Evolutionary conservation across 2,329 filamentous ascomycete species (phyloP).

Genomic region (Beauveria varroae): DNA sequence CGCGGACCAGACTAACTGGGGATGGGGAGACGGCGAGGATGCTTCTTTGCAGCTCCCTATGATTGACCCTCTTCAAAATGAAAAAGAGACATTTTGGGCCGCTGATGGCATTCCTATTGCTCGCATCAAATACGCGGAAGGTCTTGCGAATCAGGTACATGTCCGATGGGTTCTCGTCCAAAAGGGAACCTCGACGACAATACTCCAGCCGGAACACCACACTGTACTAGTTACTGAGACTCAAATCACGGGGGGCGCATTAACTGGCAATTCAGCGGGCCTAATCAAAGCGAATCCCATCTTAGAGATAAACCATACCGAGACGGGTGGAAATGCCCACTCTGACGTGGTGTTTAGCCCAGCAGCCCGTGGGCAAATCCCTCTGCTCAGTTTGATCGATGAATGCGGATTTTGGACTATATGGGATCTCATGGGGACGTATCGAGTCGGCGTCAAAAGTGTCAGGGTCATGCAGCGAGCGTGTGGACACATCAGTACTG

Average conservation of each 20-base stretch:
- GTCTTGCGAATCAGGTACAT: slow-evolving; percentile 27
- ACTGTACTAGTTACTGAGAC: slow-evolving; percentile 25
- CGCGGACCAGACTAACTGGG: slow-evolving; percentile 42
- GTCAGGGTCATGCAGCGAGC: slow-evolving; percentile 26
- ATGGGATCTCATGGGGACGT: slow-evolving; percentile 48
- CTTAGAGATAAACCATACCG: slow-evolving; percentile 40
- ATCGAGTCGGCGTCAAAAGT: slow-evolving; percentile 25
- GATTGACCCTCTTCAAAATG: slow-evolving; percentile 33
- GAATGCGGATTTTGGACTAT: slow-evolving; percentile 58
- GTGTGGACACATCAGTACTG: slow-evolving; percentile 38
- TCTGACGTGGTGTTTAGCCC: slow-evolving; percentile 61
- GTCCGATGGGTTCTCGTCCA: slow-evolving; percentile 48
- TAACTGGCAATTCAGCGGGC: slow-evolving; percentile 30
- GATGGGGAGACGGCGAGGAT: slow-evolving; percentile 43
- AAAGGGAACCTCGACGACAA: slow-evolving; percentile 41
- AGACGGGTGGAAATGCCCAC: slow-evolving; percentile 49
- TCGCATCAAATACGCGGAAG: slow-evolving; percentile 42
- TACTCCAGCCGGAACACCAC: slow-evolving; percentile 45
- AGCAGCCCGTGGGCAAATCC: slow-evolving; percentile 34
- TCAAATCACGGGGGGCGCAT: slow-evolving; percentile 1
- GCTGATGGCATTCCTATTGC: slow-evolving; percentile 42
- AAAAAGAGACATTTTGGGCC: slow-evolving; percentile 46
- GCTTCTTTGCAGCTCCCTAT: slow-evolving; percentile 40
- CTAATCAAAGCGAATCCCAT: slow-evolving; percentile 49
- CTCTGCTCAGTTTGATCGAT: slow-evolving; percentile 61